Conservation (phyloP, 306 rosid species). For the Hylodesmum podocarpum region DNA sequence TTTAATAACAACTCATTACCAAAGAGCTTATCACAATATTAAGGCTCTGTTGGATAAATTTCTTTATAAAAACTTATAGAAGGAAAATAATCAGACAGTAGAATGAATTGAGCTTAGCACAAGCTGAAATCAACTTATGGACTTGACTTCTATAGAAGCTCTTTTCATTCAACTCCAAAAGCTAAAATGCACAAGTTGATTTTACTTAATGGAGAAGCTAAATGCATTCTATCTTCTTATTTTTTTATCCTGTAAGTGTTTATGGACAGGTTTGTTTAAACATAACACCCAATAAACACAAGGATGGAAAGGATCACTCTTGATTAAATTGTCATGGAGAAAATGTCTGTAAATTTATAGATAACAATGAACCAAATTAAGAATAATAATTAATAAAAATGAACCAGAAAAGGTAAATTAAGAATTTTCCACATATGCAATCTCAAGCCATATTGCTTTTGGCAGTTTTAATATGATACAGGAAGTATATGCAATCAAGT, state of each 20-base stretch:
- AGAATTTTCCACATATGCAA: background rate
- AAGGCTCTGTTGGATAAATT: no score
- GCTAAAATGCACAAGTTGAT: no score
- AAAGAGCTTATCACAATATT: no score
- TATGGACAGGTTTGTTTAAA: background rate
- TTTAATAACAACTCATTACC: background rate
- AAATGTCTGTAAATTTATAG: background rate
- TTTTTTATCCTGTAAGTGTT: no score
- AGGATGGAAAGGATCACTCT: background rate
- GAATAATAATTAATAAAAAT: background rate
- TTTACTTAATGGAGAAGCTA: no score
- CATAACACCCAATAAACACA: background rate
- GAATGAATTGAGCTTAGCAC: no score
- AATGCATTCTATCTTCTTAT: no score
- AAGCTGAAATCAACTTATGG: no score
- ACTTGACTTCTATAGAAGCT: no score
- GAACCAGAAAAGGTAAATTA: background rate
- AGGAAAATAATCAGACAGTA: no score
- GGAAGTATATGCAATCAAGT: background rate
- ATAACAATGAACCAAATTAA: slow-evolving; percentile 2
- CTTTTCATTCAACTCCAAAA: no score
- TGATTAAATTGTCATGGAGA: background rate
- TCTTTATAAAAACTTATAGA: no score
- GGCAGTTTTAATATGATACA: background rate
- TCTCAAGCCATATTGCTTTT: slow-evolving; percentile 14